Conservation (phyloP, 768 basidiomycete genomes). For the Cyathus striatus region DNA sequence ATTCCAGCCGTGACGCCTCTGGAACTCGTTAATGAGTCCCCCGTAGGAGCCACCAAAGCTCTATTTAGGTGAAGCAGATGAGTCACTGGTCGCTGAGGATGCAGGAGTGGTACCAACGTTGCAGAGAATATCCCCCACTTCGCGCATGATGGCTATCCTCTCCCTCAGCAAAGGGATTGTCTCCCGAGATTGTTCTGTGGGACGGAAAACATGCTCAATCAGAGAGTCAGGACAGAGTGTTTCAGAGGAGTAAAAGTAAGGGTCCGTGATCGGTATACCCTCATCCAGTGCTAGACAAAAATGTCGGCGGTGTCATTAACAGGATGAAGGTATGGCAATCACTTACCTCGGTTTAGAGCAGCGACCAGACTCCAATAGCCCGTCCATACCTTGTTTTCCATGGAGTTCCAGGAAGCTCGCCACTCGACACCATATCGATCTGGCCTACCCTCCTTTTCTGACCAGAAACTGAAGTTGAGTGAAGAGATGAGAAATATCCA, state of each 20-base stretch:
- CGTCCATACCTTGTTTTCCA: constrained; percentile 52
- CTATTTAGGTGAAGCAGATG: constrained; percentile 27
- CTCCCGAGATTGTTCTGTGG: constrained; percentile 53
- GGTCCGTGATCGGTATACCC: constrained; percentile 76
- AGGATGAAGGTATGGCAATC: neutral
- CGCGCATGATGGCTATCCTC: constrained; percentile 71
- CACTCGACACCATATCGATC: constrained; percentile 78
- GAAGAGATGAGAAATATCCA: constrained; percentile 89
- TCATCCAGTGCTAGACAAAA: constrained; percentile 57
- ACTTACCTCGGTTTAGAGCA: constrained; percentile 72
- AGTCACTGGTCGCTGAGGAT: neutral
- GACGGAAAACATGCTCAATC: constrained; percentile 65
- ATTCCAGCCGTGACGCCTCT: constrained; percentile 39
- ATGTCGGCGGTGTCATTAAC: neutral
- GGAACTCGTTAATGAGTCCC: constrained; percentile 60
- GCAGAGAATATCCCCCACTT: constrained; percentile 70
- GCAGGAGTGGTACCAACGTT: constrained; percentile 43
- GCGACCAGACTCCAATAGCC: constrained; percentile 90
- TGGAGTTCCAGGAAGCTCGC: constrained; percentile 60
- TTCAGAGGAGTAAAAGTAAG: constrained; percentile 72
- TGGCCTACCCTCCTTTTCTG: constrained; percentile 49
- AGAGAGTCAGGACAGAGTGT: constrained; percentile 64
- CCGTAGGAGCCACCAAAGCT: constrained; percentile 67
- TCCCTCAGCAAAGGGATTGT: constrained; percentile 64
- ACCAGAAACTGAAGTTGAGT: constrained; percentile 91